These are phyloP conservation scores for Pseudogymnoascus sp. DNA, from an alignment of 2,329 filamentous ascomycete genomes.

Conservation along the genomic window DNA sequence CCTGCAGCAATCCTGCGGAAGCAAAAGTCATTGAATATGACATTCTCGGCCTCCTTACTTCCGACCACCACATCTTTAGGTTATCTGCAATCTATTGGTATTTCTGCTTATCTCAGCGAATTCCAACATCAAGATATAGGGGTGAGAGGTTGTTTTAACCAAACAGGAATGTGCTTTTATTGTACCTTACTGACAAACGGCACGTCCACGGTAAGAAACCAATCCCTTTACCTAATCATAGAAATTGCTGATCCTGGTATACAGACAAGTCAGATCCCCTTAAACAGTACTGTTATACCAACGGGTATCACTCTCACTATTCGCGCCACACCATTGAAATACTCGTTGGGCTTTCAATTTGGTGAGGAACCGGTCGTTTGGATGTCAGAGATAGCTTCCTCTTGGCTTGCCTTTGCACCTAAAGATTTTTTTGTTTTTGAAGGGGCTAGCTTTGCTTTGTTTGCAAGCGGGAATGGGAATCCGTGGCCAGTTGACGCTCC, in stretches of 20 bases:
- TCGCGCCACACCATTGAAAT: conserved; percentile 14
- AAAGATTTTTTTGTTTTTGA: conserved; percentile 16
- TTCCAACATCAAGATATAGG: conserved; percentile 19
- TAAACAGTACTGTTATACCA: conserved; percentile 12
- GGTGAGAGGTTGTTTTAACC: conserved; percentile 12
- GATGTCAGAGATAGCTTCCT: conserved; percentile 13
- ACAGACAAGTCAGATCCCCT: conserved; percentile 8
- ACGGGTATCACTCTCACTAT: conserved; percentile 12
- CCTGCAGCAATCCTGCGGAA: conserved; percentile 18
- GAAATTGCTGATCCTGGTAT: background rate
- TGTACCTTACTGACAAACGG: conserved; percentile 12
- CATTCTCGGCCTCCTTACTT: conserved; percentile 14
- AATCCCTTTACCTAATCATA: background rate
- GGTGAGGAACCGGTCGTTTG: background rate
- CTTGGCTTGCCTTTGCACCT: conserved; percentile 18
- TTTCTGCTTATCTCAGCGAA: conserved; percentile 16
- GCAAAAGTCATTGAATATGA: conserved; percentile 19
- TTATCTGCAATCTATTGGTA: conserved; percentile 12
- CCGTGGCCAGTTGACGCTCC: conserved; percentile 17
- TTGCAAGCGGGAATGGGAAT: conserved; percentile 18
- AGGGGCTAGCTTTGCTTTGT: conserved; percentile 16
- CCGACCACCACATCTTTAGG: conserved; percentile 5
- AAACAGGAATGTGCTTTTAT: conserved; percentile 14
- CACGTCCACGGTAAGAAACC: conserved; percentile 11
- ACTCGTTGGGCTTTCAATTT: conserved; percentile 14